Evolutionary conservation across 345 rosid species (phyloP).

Genomic region (Citrus australasica): DNA sequence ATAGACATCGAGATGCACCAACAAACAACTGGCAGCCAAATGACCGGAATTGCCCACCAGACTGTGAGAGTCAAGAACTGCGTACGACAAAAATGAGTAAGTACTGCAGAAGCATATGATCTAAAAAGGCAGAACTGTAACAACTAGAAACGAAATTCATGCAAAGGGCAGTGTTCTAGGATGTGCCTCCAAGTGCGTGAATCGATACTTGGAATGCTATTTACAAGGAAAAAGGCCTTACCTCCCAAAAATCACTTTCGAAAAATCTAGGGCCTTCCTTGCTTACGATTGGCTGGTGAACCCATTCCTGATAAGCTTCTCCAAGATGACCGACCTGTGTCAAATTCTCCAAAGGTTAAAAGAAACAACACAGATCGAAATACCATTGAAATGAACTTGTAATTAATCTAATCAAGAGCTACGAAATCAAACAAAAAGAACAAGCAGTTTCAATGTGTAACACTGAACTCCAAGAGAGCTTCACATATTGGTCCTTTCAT

Average conservation of each 20-base stretch:
- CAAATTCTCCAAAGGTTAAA: slow-evolving; percentile 11
- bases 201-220: neutral
- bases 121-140: neutral
- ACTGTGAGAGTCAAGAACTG: slow-evolving; percentile 90
- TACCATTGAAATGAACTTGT: neutral
- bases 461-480: neutral
- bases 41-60: slow-evolving; percentile 94
- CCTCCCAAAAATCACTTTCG: slow-evolving; percentile 89
- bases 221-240: slow-evolving; percentile 16
- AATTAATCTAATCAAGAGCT: neutral
- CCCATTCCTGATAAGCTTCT: slow-evolving; percentile 93
- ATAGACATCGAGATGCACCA: slow-evolving; percentile 57
- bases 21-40: slow-evolving; percentile 88
- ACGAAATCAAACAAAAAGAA: neutral
- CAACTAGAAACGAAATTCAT: neutral
- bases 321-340: slow-evolving; percentile 96
- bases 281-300: slow-evolving; percentile 91
- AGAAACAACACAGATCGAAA: neutral
- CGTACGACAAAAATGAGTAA: slow-evolving; percentile 13
- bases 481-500: neutral
- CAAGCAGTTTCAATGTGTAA: neutral
- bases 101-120: slow-evolving; percentile 1
- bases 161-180: neutral
- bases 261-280: slow-evolving; percentile 96
- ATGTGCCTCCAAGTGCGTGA: neutral